Evolutionary conservation across 2,329 filamentous ascomycete genomes (phyloP).

Genomic region (Alternaria ethzedia): DNA sequence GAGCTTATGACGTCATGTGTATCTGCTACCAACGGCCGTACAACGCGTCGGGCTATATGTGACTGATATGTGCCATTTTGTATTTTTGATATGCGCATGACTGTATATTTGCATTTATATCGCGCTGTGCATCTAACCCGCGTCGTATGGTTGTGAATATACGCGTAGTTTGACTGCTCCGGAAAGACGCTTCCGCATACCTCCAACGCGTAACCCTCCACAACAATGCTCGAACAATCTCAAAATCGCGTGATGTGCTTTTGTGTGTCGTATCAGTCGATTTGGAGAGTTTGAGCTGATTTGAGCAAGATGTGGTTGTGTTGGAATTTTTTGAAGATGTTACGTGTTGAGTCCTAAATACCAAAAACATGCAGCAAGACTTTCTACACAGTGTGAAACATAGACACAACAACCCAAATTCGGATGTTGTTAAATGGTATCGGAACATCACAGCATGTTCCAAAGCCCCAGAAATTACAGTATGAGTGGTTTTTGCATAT

Average conservation of each 20-base stretch:
- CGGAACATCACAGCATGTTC: accelerated
- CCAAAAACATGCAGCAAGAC: neutral
- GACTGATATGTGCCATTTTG: too few relatives aligned
- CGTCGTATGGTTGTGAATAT: neutral
- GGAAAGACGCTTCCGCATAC: neutral
- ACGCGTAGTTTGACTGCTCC: neutral
- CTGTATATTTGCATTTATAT: accelerated
- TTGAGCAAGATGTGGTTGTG: neutral
- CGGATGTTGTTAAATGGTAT: accelerated
- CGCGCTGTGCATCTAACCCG: neutral
- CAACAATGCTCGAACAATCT: neutral
- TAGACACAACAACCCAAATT: neutral
- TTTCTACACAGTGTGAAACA: accelerated
- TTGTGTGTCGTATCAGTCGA: accelerated
- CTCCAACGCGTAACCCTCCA: neutral
- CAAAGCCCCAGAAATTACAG: accelerated
- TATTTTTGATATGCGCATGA: too few relatives aligned
- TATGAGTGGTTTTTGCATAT: accelerated
- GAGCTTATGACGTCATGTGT: neutral
- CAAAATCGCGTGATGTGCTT: accelerated
- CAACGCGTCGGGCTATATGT: neutral
- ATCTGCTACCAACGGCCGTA: neutral
- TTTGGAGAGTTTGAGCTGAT: accelerated
- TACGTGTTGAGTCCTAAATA: neutral
- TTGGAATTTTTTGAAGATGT: neutral